Base-by-base conservation (phyloP, 1,284 basidiomycete genomes). In the Macrocybe sp. region DNA sequence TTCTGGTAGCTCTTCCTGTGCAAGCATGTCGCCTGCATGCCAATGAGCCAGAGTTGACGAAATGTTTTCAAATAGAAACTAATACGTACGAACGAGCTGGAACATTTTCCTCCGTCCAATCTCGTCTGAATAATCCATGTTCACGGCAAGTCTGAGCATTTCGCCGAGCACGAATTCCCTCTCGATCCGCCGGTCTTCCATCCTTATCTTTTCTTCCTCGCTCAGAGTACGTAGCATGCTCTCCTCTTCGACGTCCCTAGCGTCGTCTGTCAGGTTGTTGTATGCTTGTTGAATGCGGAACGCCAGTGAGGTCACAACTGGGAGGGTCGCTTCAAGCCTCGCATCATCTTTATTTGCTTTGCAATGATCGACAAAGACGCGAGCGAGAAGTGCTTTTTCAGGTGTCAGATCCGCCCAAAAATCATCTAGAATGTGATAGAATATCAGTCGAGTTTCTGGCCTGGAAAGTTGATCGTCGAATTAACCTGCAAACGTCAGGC, bases 61-160 rank as follows among this genome's bases (percentile, higher is more conserved):
- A 9, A 12, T 9, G 47, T 39, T 22, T 4, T 22, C 36, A 28
- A 47, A 7, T 8, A 16, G 36, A 3, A 31, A 39, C 37, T 16
- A 40, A 37, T 29, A 81, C 86, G 66, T 56, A 87, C 90, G 81
- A 53, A 93, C 81, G 36, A 95, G 79, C 51, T 81, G 76, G 59
- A 92, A 92, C 88, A 97, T 95, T 67, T 91, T 92, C 52, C 93
- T 72, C 52, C 94, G 70, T 4, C 96, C 95, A 54, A 90, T 90
- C 66, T 98, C 93, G 69, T 99, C 96, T 1, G 83, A 81, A 58
- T 95, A 98, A 66, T 98, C 96, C 31, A 93, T 73, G 49, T 87
- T 81, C 3, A 91, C 77, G 0, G 91, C 90, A 28, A 97, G 72
- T 52, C 79, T 80, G 22, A 97, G 76, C 61, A 98, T 70, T 64